Evolutionary conservation across 345 rosid species (phyloP).

Genomic region (Eucalyptus tenuipes): DNA sequence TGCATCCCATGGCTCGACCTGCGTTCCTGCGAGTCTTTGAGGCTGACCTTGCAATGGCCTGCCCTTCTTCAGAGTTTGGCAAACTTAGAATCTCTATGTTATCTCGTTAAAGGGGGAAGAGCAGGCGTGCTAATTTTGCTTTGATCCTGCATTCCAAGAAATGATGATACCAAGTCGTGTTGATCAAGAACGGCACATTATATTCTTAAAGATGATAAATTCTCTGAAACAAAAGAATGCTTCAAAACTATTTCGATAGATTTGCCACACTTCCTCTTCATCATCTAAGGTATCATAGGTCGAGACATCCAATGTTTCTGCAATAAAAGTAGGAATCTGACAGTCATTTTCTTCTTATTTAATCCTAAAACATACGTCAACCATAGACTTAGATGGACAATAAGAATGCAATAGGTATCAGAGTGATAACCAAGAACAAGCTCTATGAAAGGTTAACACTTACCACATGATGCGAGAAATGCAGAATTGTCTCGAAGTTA

Average conservation of each 20-base stretch:
- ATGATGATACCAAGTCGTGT: not conserved
- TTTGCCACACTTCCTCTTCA: not conserved
- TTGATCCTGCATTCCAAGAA: conserved; percentile 36
- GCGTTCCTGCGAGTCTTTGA: conserved; percentile 10
- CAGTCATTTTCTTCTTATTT: conserved; percentile 33
- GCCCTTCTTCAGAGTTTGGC: conserved; percentile 57
- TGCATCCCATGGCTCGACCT: conserved; percentile 65
- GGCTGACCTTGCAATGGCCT: conserved; percentile 21
- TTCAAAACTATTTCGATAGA: not conserved
- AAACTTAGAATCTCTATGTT: conserved; percentile 56
- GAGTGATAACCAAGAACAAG: not conserved
- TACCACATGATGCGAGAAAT: conserved; percentile 67
- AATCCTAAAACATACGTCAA: not conserved
- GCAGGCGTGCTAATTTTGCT: conserved; percentile 56
- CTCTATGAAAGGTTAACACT: not conserved
- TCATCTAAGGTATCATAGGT: not conserved
- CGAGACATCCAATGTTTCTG: not conserved
- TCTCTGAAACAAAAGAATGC: not conserved
- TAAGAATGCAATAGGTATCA: not conserved
- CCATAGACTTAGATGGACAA: not conserved
- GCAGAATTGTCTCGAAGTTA: conserved; percentile 50
- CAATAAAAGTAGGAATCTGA: conserved; percentile 4
- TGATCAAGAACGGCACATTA: not conserved
- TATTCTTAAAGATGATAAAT: not conserved
- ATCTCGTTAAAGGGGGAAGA: conserved; percentile 70